phyloP scores from a whole-genome alignment of 1,284 basidiomycete genomes.

The Tylopilus sp. region DNA sequence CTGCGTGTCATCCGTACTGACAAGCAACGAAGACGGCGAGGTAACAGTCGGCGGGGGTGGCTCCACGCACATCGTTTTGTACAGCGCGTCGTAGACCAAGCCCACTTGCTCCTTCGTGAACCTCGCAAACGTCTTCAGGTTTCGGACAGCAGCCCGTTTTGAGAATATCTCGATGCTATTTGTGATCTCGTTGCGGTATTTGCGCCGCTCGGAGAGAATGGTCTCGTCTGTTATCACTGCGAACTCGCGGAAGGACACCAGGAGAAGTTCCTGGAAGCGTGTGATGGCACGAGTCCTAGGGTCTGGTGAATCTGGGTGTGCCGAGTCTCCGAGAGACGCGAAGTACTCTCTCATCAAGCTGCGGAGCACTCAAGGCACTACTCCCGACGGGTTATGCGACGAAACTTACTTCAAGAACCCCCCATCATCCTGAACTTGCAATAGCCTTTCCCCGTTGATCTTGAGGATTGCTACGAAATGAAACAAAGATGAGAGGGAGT shows the following conservation, averaged over 20 bases:
- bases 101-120: constrained; percentile 91
- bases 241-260: constrained; percentile 97
- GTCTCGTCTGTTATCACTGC: constrained; percentile 95
- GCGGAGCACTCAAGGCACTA: constrained; percentile 1
- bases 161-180: constrained; percentile 94
- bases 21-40: constrained; percentile 49
- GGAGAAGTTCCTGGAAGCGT: constrained; percentile 94
- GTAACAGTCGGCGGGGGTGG: constrained; percentile 55
- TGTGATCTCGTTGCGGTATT: constrained; percentile 88
- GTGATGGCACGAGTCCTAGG: constrained; percentile 93
- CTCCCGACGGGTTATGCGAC: not conserved
- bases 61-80: constrained; percentile 80
- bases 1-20: constrained; percentile 53
- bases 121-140: constrained; percentile 76
- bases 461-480: constrained; percentile 80
- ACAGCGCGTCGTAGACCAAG: constrained; percentile 86
- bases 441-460: constrained; percentile 92
- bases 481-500: constrained; percentile 8
- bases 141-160: constrained; percentile 91
- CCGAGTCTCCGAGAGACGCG: constrained; percentile 88
- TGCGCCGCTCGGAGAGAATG: constrained; percentile 82
- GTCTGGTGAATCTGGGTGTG: constrained; percentile 87
- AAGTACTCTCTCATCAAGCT: constrained; percentile 96
- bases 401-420: constrained; percentile 85
- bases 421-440: constrained; percentile 97